Base-by-base conservation (phyloP, 495 filamentous ascomycete genomes). In the Peziza echinospora region DNA sequence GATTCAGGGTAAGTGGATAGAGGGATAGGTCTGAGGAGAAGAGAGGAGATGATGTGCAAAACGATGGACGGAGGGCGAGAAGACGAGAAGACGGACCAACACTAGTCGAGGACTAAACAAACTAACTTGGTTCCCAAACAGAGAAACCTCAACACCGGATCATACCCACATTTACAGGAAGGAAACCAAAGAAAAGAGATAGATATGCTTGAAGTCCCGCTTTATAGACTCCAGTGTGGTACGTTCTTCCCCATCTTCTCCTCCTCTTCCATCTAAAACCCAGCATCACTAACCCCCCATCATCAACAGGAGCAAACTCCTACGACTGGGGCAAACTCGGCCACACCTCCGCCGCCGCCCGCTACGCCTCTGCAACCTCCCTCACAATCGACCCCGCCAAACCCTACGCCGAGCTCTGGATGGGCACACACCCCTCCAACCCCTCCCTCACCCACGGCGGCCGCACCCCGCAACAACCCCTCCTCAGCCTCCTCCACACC, bases 251-350 rank as follows among this genome's bases (percentile, higher is more conserved):
- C n/a, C 11, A 43, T 43, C 21, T 21, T 11, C 5, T 21, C 41
- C n/a, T 43, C 16, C 10, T 22, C n/a, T 23, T 2, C 19, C 7
- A 42, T 21, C 26, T n/a, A 8, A 34, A 8, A 34, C 26, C 8
- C 8, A 8, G n/a, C 8, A 34, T 34, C 26, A 34, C 8, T 8
- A 34, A n/a, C 8, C 26, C 8, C 8, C 8, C 26, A 8, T 8
- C n/a, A 43, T 43, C n/a, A 19, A 43, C 21, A 82, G 79, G 79
- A 54, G 83, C 86, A 53, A 97, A 97, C 61, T 93, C 86, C 63
- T 97, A 97, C 62, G 89, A 94, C 63, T 97, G 89, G 89, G 89
- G 89, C 74, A 93, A 91, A 66, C 70, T 84, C 50, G 87, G 87
- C 51, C 71, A 72, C 26, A 68, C 80, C 22, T 93, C 87, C 23